These are phyloP conservation scores for Cucurbita ficifolia DNA, from an alignment of 306 rosid genomes.

Conservation along the genomic window DNA sequence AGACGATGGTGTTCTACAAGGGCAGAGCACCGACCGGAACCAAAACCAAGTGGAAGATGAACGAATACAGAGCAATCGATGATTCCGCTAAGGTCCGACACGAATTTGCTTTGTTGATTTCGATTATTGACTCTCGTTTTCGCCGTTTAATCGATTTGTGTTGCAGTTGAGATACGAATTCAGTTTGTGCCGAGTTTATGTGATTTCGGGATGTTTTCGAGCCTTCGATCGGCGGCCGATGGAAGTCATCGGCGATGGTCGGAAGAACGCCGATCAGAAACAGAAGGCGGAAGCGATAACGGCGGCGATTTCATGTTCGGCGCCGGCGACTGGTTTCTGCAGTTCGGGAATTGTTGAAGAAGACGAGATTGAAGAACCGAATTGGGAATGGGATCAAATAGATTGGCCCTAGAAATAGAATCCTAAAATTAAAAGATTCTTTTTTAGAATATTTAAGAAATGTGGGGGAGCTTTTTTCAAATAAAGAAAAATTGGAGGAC, in stretches of 20 bases:
- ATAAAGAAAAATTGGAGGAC: no score
- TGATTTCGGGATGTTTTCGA: slow-evolving; percentile 56
- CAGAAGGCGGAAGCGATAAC: not conserved
- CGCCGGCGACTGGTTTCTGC: not conserved
- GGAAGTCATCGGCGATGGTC: not conserved
- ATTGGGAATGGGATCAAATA: not conserved
- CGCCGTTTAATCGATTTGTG: not conserved
- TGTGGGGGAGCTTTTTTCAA: no score
- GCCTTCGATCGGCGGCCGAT: slow-evolving; percentile 76
- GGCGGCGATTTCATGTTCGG: not conserved
- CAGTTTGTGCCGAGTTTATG: slow-evolving; percentile 66
- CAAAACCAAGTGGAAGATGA: slow-evolving; percentile 87
- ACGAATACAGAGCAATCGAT: slow-evolving; percentile 70
- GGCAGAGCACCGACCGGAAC: slow-evolving; percentile 78
- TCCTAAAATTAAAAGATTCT: not conserved
- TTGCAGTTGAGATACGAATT: slow-evolving; percentile 64
- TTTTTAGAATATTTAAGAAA: not conserved
- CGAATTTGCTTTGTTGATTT: not conserved
- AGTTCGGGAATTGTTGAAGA: not conserved
- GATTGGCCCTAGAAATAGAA: not conserved
- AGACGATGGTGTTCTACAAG: slow-evolving; percentile 69
- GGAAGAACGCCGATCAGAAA: not conserved
- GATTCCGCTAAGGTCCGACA: not conserved
- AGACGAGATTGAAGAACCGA: not conserved
- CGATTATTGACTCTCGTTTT: not conserved